These are phyloP conservation scores for Ogataea trehalophila DNA, from an alignment of 805 yeast genomes.

Conservation along the genomic window DNA sequence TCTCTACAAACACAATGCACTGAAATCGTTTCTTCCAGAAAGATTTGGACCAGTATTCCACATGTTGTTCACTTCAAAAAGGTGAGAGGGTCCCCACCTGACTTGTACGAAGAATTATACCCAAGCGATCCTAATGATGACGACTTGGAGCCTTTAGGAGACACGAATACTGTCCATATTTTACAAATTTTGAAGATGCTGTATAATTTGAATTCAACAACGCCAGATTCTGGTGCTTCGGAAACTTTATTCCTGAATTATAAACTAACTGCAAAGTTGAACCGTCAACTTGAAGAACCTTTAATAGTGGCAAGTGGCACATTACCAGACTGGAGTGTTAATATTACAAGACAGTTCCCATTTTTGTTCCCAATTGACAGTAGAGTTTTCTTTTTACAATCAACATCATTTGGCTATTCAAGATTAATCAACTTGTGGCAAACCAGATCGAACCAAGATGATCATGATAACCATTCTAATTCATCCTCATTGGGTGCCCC, in stretches of 20 bases:
- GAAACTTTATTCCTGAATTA: constrained; percentile 55
- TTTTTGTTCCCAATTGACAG: constrained; percentile 83
- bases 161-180: constrained; percentile 34
- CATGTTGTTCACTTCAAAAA: constrained; percentile 49
- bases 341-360: constrained; percentile 67
- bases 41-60: constrained; percentile 52
- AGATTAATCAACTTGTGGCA: constrained; percentile 80
- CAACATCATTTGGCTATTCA: constrained; percentile 89
- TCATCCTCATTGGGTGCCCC: constrained; percentile 21
- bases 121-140: constrained; percentile 25
- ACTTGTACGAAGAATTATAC: constrained; percentile 27
- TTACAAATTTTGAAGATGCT: constrained; percentile 46
- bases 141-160: constrained; percentile 28
- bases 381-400: constrained; percentile 69
- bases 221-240: constrained; percentile 24
- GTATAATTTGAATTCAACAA: constrained; percentile 33
- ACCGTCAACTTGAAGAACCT: constrained; percentile 86
- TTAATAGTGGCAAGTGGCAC: constrained; percentile 81
- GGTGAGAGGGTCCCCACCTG: constrained; percentile 25
- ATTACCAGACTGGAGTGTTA: constrained; percentile 79
- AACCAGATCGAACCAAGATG: constrained; percentile 38
- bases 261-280: constrained; percentile 79
- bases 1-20: constrained; percentile 36
- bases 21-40: constrained; percentile 39
- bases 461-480: constrained; percentile 22